Evolutionary conservation across 2,329 filamentous ascomycete species (phyloP).

Genomic region (Fusarium drepaniforme): DNA sequence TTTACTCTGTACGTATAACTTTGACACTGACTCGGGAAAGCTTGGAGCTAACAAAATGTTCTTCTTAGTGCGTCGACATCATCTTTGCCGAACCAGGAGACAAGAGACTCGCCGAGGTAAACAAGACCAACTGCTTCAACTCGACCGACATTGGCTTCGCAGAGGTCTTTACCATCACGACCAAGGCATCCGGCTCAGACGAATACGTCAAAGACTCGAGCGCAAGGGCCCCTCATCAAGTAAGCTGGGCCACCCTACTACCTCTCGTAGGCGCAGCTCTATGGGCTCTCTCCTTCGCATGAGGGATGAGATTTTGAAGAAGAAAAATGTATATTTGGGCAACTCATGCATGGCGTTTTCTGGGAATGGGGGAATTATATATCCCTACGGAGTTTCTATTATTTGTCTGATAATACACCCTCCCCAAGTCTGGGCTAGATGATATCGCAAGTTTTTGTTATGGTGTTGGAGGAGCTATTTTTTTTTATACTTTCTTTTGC

Average conservation of each 20-base stretch:
- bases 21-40: too few species aligned
- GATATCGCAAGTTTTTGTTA: constrained; percentile 27
- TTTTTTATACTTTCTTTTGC: neutral
- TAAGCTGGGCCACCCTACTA: constrained; percentile 55
- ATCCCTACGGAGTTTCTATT: constrained; percentile 29
- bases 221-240: constrained; percentile 36
- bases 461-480: constrained; percentile 40
- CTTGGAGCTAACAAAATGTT: constrained; percentile 12
- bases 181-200: constrained; percentile 54
- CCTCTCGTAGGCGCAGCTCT: constrained; percentile 55
- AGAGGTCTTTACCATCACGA: constrained; percentile 78
- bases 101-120: constrained; percentile 75
- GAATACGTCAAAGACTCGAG: constrained; percentile 45
- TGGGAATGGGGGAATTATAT: constrained; percentile 16
- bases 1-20: constrained; percentile 76
- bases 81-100: constrained; percentile 87
- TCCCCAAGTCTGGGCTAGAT: constrained; percentile 17
- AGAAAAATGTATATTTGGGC: constrained; percentile 40
- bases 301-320: constrained; percentile 13
- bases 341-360: constrained; percentile 42
- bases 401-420: constrained; percentile 18
- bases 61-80: constrained; percentile 87
- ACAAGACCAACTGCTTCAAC: constrained; percentile 89
- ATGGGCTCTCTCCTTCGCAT: constrained; percentile 53
- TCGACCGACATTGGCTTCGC: constrained; percentile 82